A percentile compares a stretch with the other conserved stretches of the same genome.
Evolutionary conservation across 225 moss, liverwort and hornwort genomes (phyloP).

Genomic region (Sphagnum tenellum): DNA sequence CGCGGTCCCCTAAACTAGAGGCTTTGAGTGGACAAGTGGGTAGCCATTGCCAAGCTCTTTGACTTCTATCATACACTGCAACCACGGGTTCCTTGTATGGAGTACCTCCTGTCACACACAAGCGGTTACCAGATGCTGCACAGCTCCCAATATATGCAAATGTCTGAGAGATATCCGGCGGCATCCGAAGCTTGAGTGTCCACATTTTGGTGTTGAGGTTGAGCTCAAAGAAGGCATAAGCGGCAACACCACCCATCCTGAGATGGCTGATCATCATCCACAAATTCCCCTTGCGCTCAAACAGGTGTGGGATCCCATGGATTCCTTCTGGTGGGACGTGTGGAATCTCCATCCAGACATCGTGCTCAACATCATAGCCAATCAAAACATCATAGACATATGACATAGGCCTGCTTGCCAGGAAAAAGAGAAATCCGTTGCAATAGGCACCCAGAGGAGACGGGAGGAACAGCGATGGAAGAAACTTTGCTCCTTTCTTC

Average conservation of each 20-base stretch:
- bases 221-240: conserved; percentile 28
- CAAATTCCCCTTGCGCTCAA: conserved; percentile 24
- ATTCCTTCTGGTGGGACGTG: conserved; percentile 21
- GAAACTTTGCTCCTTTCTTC: conserved; percentile 19
- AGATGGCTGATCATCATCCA: conserved; percentile 28
- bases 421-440: conserved; percentile 26
- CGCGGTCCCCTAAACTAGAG: conserved; percentile 8
- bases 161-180: conserved; percentile 16
- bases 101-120: conserved; percentile 27
- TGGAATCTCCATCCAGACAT: conserved; percentile 33
- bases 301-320: conserved; percentile 33
- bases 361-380: conserved; percentile 21
- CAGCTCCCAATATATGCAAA: conserved; percentile 36
- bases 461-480: conserved; percentile 22
- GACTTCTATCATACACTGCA: conserved; percentile 9
- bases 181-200: conserved; percentile 22
- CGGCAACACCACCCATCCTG: conserved; percentile 12
- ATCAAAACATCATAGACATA: conserved; percentile 35
- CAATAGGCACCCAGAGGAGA: conserved; percentile 38
- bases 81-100: conserved; percentile 23
- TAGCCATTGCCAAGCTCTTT: conserved; percentile 26
- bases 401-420: conserved; percentile 33
- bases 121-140: conserved; percentile 14
- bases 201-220: conserved; percentile 25
- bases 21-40: conserved; percentile 21